These are phyloP conservation scores for Calocera viscosa DNA, from an alignment of 768 basidiomycete species.

Conservation along the genomic window DNA sequence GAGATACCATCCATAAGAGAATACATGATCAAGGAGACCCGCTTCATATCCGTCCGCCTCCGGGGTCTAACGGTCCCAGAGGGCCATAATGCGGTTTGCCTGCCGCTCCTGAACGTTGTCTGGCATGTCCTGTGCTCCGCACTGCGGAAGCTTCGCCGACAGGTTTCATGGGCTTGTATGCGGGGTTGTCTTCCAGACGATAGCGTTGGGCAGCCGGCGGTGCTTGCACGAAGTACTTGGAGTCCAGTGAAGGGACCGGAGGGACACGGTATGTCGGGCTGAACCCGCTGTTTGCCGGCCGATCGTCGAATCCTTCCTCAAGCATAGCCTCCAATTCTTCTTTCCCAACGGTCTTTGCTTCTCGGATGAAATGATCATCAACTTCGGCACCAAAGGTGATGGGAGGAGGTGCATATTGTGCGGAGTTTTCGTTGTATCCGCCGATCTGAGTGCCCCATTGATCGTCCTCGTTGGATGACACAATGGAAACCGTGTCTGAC, in stretches of 20 bases:
- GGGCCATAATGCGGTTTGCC: neutral
- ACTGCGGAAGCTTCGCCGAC: neutral
- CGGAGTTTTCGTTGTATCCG: slow-evolving; percentile 78
- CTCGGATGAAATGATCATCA: slow-evolving; percentile 21
- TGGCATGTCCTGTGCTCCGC: neutral
- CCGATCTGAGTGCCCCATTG: slow-evolving; percentile 94
- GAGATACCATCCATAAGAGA: neutral
- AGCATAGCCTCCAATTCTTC: slow-evolving; percentile 86
- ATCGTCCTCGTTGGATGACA: slow-evolving; percentile 77
- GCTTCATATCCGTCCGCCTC: neutral
- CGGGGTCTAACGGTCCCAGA: slow-evolving; percentile 6
- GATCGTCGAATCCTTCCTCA: slow-evolving; percentile 77
- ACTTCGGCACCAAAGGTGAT: slow-evolving; percentile 44
- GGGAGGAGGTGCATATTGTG: slow-evolving; percentile 73
- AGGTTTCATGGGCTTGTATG: neutral
- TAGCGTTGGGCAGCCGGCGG: slow-evolving; percentile 1
- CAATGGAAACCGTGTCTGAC: slow-evolving; percentile 67
- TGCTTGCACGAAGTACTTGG: slow-evolving; percentile 3
- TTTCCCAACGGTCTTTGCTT: slow-evolving; percentile 43
- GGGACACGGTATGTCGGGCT: slow-evolving; percentile 8
- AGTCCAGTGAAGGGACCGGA: neutral
- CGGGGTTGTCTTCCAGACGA: slow-evolving; percentile 1
- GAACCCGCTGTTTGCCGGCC: slow-evolving; percentile 22
- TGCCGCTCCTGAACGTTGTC: slow-evolving; percentile 3
- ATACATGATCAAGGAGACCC: neutral